phyloP scores from a whole-genome alignment of 371 early-diverging fungal genomes.

The Smittium mucronatum region DNA sequence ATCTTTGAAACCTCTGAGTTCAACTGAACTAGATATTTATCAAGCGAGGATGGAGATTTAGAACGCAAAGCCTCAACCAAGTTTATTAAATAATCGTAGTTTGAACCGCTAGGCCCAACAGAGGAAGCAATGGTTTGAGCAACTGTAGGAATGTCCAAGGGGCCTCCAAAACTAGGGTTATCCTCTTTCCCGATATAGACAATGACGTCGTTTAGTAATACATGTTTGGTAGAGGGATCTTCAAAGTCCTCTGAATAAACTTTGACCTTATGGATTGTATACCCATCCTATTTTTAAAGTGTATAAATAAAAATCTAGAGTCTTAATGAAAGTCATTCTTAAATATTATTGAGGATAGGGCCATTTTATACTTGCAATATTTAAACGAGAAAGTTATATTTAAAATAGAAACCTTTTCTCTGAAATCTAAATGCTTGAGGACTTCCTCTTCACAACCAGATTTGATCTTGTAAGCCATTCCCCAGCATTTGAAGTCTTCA shows the following conservation, averaged over 20 bases:
- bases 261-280: conserved; percentile 54
- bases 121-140: conserved; percentile 56
- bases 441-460: conserved; percentile 47
- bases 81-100: conserved; percentile 61
- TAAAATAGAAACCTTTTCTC: conserved; percentile 56
- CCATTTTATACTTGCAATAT: too few species aligned
- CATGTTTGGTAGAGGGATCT: conserved; percentile 17
- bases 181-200: conserved; percentile 70
- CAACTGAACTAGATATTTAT: neutral
- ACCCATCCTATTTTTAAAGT: conserved; percentile 43
- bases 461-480: conserved; percentile 71
- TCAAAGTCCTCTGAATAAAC: conserved; percentile 33
- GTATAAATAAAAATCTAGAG: conserved; percentile 10
- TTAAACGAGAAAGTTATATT: conserved; percentile 19
- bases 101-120: conserved; percentile 65
- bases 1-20: neutral
- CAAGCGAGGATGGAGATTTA: neutral
- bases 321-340: neutral
- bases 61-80: conserved; percentile 48
- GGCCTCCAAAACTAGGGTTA: conserved; percentile 74
- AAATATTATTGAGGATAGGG: too few species aligned
- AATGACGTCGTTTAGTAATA: conserved; percentile 39
- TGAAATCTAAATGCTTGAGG: conserved; percentile 58
- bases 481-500: conserved; percentile 60
- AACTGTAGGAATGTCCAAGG: conserved; percentile 48